These are phyloP conservation scores for Dactylonectria estremocensis DNA, from an alignment of 2,329 filamentous ascomycete species.

Conservation along the genomic window DNA sequence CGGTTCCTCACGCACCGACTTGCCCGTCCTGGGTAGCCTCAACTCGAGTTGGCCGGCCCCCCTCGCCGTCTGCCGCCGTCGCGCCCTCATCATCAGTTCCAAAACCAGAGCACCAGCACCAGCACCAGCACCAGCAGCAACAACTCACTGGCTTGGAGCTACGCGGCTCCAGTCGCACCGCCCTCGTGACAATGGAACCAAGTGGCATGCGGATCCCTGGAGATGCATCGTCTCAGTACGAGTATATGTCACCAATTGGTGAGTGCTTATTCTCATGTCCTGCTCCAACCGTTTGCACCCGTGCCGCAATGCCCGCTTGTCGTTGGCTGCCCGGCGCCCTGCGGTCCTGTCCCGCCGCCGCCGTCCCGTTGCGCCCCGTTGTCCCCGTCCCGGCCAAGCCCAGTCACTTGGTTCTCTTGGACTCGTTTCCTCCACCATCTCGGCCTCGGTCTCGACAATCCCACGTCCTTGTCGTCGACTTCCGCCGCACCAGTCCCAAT, in stretches of 20 bases:
- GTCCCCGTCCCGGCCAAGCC: constrained; percentile 44
- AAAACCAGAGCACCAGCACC: constrained; percentile 34
- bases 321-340: constrained; percentile 60
- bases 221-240: constrained; percentile 59
- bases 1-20: constrained; percentile 45
- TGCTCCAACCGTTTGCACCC: constrained; percentile 61
- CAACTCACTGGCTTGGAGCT: constrained; percentile 30
- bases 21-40: constrained; percentile 47
- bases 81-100: constrained; percentile 30
- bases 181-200: constrained; percentile 55
- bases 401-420: constrained; percentile 31
- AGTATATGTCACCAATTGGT: constrained; percentile 71
- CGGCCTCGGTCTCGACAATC: constrained; percentile 25
- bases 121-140: too few species aligned
- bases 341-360: constrained; percentile 44
- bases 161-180: constrained; percentile 41
- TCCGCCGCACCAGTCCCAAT: constrained; percentile 17
- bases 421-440: constrained; percentile 24
- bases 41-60: constrained; percentile 31
- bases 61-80: constrained; percentile 35
- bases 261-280: constrained; percentile 57
- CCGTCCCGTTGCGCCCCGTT: constrained; percentile 45
- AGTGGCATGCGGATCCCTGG: constrained; percentile 62
- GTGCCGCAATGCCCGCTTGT: constrained; percentile 60
- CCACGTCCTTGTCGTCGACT: constrained; percentile 17